Base-by-base conservation (phyloP, 192 early-diverging fungal species). In the Linnemannia hyalina region DNA sequence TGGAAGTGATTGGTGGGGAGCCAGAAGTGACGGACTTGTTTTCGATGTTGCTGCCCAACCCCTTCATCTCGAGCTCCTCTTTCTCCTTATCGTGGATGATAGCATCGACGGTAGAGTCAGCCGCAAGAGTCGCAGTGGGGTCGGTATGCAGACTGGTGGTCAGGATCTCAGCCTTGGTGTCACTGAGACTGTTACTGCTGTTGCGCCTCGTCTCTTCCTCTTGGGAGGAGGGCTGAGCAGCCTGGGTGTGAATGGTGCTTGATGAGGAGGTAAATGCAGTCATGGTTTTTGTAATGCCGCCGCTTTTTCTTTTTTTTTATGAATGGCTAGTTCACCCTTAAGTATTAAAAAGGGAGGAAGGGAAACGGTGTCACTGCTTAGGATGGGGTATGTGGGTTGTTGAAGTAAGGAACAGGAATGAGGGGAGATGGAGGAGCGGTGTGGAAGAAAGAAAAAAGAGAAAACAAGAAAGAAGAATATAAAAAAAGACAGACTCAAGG, bases 121-220 rank as follows among this genome's bases (percentile, higher is more conserved):
- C 23, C 3, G 71, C 70, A 23, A 46, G 29, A 18, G 77, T 78
- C 5, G 68, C 82, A 0, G 57, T 68, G 23, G 82, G 73, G 41
- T 83, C 82, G 52, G 41, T 78, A 32, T 83, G 76, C 6, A 77
- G 41, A 47, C 54, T 26, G 16, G 47, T 23, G 36, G 70, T 75
- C 23, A 36, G 10, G 29, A 65, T 15, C 60, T 65, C 60, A 65
- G 29, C 60, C 29, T 65, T 65, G 11, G 2, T 65, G 9, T 10
- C 26, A 18, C 13, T 4, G 16, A n/a, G 47, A 29, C 55, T 60
- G 60, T 23, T 60, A n/a, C 26, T 65, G 60, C 60, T 65, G 13
- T 65, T 65, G 26, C 60, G 60, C 26, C 60, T 65, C 13, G 60
- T 32, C 54, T 32, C 54, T 38, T 55, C 44, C 1, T 16, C 6